Conservation (phyloP, 1,139 yeast genomes). For the Eremothecium coryli region DNA sequence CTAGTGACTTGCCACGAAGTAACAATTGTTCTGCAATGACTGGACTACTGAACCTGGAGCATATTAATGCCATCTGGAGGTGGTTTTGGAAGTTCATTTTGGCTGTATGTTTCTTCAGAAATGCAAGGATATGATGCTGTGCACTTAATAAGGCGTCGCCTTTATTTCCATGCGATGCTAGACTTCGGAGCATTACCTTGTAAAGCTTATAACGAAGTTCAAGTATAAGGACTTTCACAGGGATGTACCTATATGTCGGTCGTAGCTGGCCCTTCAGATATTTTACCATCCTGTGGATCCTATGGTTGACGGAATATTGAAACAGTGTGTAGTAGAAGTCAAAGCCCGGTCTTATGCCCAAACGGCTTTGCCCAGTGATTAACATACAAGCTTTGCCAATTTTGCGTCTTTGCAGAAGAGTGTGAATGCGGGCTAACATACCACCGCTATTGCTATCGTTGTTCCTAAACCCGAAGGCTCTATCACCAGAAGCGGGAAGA, state of each 20-base stretch:
- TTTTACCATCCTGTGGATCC: conserved; percentile 15
- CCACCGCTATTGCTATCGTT: conserved; percentile 4
- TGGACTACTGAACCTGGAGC: conserved; percentile 12
- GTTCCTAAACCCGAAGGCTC: conserved; percentile 4
- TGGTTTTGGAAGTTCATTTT: conserved; percentile 18
- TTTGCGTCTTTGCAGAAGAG: conserved; percentile 1
- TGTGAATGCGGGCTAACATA: conserved; percentile 3
- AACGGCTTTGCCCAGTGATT: conserved; percentile 15
- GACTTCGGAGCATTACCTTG: conserved; percentile 1
- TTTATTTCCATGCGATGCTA: neutral
- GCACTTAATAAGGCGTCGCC: neutral
- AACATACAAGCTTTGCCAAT: conserved; percentile 10
- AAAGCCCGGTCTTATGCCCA: conserved; percentile 20
- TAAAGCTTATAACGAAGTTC: conserved; percentile 5
- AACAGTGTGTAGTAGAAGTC: conserved; percentile 18
- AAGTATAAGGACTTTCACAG: conserved; percentile 20
- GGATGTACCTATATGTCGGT: conserved; percentile 13
- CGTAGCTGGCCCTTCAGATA: conserved; percentile 15
- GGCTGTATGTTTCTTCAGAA: conserved; percentile 10
- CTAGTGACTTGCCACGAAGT: conserved; percentile 8
- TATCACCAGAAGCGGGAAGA: conserved; percentile 4
- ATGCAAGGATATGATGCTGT: conserved; percentile 10
- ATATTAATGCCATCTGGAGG: conserved; percentile 17
- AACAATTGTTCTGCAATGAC: conserved; percentile 10
- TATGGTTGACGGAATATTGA: conserved; percentile 9